phyloP scores from a whole-genome alignment of 2,329 filamentous ascomycete species.

The Madurella mycetomatis region DNA sequence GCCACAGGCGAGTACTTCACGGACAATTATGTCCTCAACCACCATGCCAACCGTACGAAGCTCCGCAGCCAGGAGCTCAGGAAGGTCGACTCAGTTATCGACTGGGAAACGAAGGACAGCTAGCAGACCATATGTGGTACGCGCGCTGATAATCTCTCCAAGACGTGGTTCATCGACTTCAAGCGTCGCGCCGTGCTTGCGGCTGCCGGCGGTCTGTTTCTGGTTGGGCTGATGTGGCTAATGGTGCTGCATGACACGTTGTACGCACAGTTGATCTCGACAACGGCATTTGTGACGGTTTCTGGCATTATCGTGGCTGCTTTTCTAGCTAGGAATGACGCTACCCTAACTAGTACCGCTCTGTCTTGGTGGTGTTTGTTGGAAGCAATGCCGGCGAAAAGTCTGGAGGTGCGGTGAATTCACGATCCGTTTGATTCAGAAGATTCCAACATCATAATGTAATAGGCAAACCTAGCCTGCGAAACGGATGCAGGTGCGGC shows the following conservation, averaged over 20 bases:
- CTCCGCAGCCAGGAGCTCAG: background rate
- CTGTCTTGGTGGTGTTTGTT: constrained; percentile 20
- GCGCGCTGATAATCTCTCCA: constrained; percentile 3
- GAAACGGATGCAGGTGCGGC: no score
- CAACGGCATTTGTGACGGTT: constrained; percentile 18
- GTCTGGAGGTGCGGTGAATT: no score
- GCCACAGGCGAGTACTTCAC: constrained; percentile 16
- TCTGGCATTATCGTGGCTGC: constrained; percentile 22
- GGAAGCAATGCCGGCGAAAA: background rate
- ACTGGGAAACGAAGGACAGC: constrained; percentile 11
- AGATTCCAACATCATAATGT: no score
- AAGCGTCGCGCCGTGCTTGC: background rate
- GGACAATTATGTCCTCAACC: constrained; percentile 16
- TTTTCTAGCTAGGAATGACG: constrained; percentile 11
- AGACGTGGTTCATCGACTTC: background rate
- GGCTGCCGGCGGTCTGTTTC: constrained; percentile 16
- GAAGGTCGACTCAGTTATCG: background rate
- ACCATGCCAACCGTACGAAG: background rate
- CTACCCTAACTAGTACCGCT: constrained; percentile 22
- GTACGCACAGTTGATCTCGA: constrained; percentile 11
- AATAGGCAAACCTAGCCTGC: no score
- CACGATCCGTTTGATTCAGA: no score
- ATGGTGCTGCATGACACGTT: constrained; percentile 19
- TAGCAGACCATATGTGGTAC: constrained; percentile 11
- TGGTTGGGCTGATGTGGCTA: constrained; percentile 25